phyloP scores from a whole-genome alignment of 1,284 basidiomycete genomes.

The Cutaneotrichosporon cavernicola region DNA sequence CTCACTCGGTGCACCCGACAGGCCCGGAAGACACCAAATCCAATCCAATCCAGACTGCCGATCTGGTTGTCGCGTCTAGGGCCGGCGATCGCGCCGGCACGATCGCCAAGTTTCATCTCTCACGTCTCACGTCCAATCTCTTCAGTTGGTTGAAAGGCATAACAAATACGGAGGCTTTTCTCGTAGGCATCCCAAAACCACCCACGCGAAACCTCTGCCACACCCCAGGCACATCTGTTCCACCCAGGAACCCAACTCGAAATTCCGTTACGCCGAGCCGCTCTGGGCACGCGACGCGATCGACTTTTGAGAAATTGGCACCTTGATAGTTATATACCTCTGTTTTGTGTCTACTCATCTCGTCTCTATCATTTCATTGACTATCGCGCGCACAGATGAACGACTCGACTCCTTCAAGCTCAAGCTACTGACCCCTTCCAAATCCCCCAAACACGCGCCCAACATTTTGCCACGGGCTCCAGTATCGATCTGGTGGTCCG shows the following conservation, averaged over 20 bases:
- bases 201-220: background rate
- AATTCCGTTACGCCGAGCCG: background rate
- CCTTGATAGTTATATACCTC: background rate
- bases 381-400: background rate
- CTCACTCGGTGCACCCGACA: no score
- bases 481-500: background rate
- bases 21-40: no score
- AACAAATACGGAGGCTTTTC: no score
- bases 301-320: background rate
- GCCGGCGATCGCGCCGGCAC: background rate
- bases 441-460: background rate
- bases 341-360: background rate
- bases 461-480: conserved; percentile 2
- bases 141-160: no score
- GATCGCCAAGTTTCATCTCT: background rate
- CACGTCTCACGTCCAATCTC: no score
- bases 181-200: background rate
- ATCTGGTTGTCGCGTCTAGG: no score
- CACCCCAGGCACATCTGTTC: background rate
- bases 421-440: background rate
- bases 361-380: background rate
- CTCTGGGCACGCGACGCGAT: no score
- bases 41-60: no score
- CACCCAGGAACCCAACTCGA: background rate
- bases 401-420: background rate